Evolutionary conservation across 2,329 filamentous ascomycete genomes (phyloP), one percentile per base, ranked within the genome.

Genomic region (Colletotrichum camelliae): DNA sequence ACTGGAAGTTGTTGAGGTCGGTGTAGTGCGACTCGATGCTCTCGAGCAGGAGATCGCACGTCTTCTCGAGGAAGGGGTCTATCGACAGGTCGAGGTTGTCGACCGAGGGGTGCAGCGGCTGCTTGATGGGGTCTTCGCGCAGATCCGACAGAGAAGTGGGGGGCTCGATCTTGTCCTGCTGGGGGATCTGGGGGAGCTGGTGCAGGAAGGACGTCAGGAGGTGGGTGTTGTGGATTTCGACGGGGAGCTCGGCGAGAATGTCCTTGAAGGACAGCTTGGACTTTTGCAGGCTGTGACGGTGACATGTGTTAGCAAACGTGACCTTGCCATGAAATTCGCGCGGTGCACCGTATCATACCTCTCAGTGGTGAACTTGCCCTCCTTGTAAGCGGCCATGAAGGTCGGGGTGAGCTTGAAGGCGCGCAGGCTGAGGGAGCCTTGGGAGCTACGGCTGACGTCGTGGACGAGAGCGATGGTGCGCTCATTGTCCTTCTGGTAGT

Each of bases 21-120:
- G 96, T 98, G 88, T 98, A 97, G 89, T 99, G 97, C 72, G 94
- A 94, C 89, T 99, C 97, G 85, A 99, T 98, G 89, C 94, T 96
- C 83, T 99, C 97, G 78, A 98, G 93, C 73, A 99, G 92, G 80
- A 98, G 92, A 84, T 99, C 96, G 88, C 96, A 98, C 68, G 96
- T 98, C 92, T 98, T 98, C 91, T 98, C 96, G 64, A 99, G 93
- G 90, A 97, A 98, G 37, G 97, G 97, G 85, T 99, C 97, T 86
- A 98, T 97, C 79, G 94, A 95, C 77, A 99, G 93, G 81, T 98
- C 95, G 74, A 99, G 93, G 78, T 92, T 93, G 82, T 98, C 96
- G 84, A 96, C 93, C 83, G 97, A 98, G 69, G 96, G 96, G 83
- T 94, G 93, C 67, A 98, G 91, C 60, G 95, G 94, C 69, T 89